phyloP scores from a whole-genome alignment of 2,329 filamentous ascomycete genomes.

The Penicillium hesseltinei region DNA sequence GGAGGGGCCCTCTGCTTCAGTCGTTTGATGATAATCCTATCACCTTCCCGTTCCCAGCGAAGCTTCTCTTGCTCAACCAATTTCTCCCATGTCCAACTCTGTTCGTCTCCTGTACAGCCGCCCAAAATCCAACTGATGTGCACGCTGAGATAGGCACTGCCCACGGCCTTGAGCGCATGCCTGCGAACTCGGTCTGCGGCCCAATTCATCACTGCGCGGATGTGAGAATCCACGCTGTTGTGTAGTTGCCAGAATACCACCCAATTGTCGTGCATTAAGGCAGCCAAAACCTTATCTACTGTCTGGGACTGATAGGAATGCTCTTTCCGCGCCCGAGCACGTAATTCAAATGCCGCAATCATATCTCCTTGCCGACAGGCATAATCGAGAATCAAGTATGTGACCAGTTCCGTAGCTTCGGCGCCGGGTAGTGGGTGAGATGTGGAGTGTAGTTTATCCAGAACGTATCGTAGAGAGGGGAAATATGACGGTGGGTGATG shows the following conservation, averaged over 20 bases:
- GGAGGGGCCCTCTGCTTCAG: conserved; percentile 31
- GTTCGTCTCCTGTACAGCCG: conserved; percentile 43
- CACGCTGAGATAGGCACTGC: conserved; percentile 73
- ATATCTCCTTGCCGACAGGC: conserved; percentile 80
- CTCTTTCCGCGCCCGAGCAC: conserved; percentile 46
- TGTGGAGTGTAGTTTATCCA: conserved; percentile 66
- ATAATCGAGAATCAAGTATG: conserved; percentile 81
- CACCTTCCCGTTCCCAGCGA: conserved; percentile 77
- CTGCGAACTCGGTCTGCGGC: conserved; percentile 71
- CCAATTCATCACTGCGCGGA: conserved; percentile 75
- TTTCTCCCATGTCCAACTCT: conserved; percentile 64
- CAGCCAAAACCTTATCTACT: conserved; percentile 65
- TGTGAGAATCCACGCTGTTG: conserved; percentile 74
- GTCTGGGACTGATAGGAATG: conserved; percentile 65
- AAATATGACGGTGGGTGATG: conserved; percentile 86
- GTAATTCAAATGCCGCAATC: conserved; percentile 67
- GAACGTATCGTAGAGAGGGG: conserved; percentile 76
- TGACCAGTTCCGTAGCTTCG: conserved; percentile 75
- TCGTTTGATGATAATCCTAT: conserved; percentile 73
- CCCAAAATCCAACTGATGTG: conserved; percentile 70
- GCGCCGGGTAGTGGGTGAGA: conserved; percentile 65
- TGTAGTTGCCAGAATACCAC: conserved; percentile 71
- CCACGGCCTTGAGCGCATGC: conserved; percentile 83
- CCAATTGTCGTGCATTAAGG: conserved; percentile 80
- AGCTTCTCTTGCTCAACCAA: conserved; percentile 68